Evolutionary conservation across 257 asterid genomes (phyloP).

Genomic region (Nicotiana undulata): DNA sequence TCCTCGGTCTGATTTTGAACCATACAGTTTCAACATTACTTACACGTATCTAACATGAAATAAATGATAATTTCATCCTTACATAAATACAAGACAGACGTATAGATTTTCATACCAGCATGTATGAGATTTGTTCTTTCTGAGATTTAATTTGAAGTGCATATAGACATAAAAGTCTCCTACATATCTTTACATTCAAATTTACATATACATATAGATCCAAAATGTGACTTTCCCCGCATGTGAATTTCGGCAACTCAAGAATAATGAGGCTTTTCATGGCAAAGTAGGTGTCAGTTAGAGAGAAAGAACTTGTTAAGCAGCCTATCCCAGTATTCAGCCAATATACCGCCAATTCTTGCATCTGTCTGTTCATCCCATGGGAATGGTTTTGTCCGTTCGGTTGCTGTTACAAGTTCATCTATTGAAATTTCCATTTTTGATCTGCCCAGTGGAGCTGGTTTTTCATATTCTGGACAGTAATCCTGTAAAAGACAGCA

Average conservation of each 20-base stretch:
- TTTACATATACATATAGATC: not conserved
- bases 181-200: not conserved
- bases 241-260: not conserved
- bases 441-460: constrained; percentile 42
- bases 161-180: not conserved
- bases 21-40: not conserved
- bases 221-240: not conserved
- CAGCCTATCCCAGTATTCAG: constrained; percentile 28
- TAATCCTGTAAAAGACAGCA: constrained; percentile 28
- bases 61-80: not conserved
- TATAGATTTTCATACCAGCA: not conserved
- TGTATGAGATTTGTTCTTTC: too few species aligned
- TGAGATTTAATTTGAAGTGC: not conserved
- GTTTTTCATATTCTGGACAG: constrained; percentile 26
- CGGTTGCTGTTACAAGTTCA: constrained; percentile 51
- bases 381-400: constrained; percentile 40
- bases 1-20: too few species aligned
- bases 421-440: constrained; percentile 44
- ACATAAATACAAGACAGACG: not conserved
- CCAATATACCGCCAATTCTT: constrained; percentile 40
- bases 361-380: constrained; percentile 55
- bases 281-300: not conserved
- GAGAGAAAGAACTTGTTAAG: constrained; percentile 19
- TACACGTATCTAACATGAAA: not conserved
- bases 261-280: not conserved